Conservation (phyloP, 192 early-diverging fungal genomes). For the Oehlia diaphana region DNA sequence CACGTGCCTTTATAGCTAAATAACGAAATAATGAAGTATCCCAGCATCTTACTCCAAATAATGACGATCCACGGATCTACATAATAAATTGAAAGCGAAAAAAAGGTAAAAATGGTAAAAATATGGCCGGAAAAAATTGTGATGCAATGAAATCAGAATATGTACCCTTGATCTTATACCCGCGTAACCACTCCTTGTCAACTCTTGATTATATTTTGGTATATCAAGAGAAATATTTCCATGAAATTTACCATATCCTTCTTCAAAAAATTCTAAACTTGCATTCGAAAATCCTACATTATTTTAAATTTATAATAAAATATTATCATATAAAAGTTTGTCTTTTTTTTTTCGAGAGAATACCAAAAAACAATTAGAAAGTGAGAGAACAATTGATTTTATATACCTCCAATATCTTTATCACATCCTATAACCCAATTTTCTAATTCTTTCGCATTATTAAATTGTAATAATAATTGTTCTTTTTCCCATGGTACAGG, state of each 20-base stretch:
- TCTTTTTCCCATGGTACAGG: slow-evolving; percentile 64
- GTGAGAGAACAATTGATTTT: too few species aligned
- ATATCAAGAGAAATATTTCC: slow-evolving; percentile 80
- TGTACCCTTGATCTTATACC: slow-evolving; percentile 76
- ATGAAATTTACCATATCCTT: slow-evolving; percentile 68
- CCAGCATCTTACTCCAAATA: slow-evolving; percentile 78
- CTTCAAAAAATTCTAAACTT: slow-evolving; percentile 67
- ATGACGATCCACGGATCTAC: slow-evolving; percentile 42
- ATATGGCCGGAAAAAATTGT: neutral
- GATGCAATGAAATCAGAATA: neutral
- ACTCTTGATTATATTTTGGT: slow-evolving; percentile 63
- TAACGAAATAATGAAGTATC: slow-evolving; percentile 88
- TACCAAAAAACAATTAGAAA: neutral
- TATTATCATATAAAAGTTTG: neutral
- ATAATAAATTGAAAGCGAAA: slow-evolving; percentile 46
- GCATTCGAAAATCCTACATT: slow-evolving; percentile 68
- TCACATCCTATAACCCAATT: slow-evolving; percentile 85
- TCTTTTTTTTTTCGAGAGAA: too few species aligned
- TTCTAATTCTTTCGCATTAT: slow-evolving; percentile 62
- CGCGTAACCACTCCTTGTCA: slow-evolving; percentile 86
- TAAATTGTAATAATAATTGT: slow-evolving; percentile 67
- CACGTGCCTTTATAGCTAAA: slow-evolving; percentile 75
- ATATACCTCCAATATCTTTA: slow-evolving; percentile 80
- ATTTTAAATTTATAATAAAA: neutral
- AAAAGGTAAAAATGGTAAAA: neutral